Evolutionary conservation across 352 stramenopile species (phyloP), one percentile per base, ranked within the genome.

Genomic region (Phytophthora quininea): DNA sequence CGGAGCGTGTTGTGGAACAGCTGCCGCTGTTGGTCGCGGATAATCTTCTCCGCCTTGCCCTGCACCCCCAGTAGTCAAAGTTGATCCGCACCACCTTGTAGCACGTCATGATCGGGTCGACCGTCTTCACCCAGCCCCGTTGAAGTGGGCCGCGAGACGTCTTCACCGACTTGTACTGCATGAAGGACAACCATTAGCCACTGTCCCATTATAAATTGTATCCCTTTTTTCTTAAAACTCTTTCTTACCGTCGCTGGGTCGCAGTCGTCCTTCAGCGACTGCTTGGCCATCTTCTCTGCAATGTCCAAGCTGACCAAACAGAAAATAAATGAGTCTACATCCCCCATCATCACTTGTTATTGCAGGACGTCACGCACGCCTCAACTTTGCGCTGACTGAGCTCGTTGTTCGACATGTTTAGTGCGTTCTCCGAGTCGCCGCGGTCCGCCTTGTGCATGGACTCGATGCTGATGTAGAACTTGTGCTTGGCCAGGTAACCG

Each of bases 61-160:
- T 93, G 84, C 32, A 95, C 86, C 84, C 82, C 88, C 86, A 95
- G 74, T 95, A 95, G 67, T 95, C 86, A 64, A 95, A 95, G 74
- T 93, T 93, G 69, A 95, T 82, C 64, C 86, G 85, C 60, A 93
- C 88, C 48, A 84, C 80, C 74, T 95, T 95, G 79, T 93, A 91
- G 72, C 88, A 95, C 48, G 88, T 95, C 88, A 94, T 94, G 62
- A 95, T 50, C 8, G 86, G 88, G 19, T 88, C 71, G 8, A 91
- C 80, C 3, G 79, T 90, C 63, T 88, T 82, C 50, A 78, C 66
- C 88, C 87, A 96, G 52, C 74, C 87, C 40, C 76, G 78, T 27
- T 76, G 27, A 5, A 96, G 73, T 35, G 87, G 87, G 12, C 88
- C 88, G 52, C 88, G 85, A 10, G 69, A 81, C 33, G 87, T 92